Conservation (phyloP, 768 basidiomycete species). For the Tricholoma hemisulphureum region DNA sequence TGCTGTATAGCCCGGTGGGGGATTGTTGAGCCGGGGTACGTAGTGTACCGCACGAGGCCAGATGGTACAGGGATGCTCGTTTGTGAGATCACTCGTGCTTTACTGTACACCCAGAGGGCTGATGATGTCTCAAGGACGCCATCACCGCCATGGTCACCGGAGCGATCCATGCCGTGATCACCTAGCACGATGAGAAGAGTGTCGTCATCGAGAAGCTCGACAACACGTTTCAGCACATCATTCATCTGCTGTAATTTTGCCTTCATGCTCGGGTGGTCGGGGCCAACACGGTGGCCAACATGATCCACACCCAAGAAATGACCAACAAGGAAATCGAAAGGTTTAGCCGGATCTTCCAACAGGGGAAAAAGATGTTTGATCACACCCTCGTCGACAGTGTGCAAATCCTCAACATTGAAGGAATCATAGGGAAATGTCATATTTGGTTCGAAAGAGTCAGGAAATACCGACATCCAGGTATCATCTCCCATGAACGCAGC, state of each 20-base stretch:
- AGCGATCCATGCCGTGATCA: slow-evolving; percentile 95
- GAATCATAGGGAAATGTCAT: slow-evolving; percentile 89
- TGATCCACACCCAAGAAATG: slow-evolving; percentile 97
- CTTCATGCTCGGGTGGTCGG: slow-evolving; percentile 82
- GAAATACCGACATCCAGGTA: slow-evolving; percentile 93
- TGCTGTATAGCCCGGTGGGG: slow-evolving; percentile 77
- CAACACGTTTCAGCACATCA: slow-evolving; percentile 66
- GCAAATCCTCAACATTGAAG: slow-evolving; percentile 97
- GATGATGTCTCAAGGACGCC: slow-evolving; percentile 80
- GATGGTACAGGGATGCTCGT: slow-evolving; percentile 40
- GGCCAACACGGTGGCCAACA: slow-evolving; percentile 91
- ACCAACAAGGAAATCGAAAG: slow-evolving; percentile 88
- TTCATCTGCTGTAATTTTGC: slow-evolving; percentile 90
- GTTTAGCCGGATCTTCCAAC: slow-evolving; percentile 46
- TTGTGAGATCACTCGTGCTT: slow-evolving; percentile 51
- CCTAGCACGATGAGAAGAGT: slow-evolving; percentile 90
- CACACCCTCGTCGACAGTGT: slow-evolving; percentile 93
- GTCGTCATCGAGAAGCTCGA: slow-evolving; percentile 75
- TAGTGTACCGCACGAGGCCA: slow-evolving; percentile 49
- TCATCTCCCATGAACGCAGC: slow-evolving; percentile 95
- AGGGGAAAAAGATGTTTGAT: slow-evolving; percentile 80
- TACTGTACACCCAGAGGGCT: slow-evolving; percentile 91
- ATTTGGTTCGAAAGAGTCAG: slow-evolving; percentile 65
- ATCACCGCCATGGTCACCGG: slow-evolving; percentile 96
- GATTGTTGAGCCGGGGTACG: slow-evolving; percentile 57